Percentiles rank a stretch among this genome's conserved stretches.
Evolutionary conservation across 257 asterid genomes (phyloP).

Genomic region (Nicotiana paniculata): DNA sequence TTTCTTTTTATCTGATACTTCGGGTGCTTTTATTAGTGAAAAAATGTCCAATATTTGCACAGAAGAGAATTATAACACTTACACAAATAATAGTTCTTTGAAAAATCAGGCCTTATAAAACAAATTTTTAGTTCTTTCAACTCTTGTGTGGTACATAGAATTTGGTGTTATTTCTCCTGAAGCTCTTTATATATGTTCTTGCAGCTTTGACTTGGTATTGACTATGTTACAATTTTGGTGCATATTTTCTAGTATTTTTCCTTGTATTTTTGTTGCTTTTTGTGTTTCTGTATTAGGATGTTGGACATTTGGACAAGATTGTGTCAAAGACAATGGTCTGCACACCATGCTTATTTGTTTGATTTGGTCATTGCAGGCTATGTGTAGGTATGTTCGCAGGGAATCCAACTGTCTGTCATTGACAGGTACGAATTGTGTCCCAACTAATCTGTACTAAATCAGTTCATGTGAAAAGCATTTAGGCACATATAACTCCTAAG

Average conservation of each 20-base stretch:
- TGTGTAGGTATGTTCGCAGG: constrained; percentile 67
- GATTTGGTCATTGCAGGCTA: constrained; percentile 34
- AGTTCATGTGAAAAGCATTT: not conserved
- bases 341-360: not conserved
- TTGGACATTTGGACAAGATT: not conserved
- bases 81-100: too few species aligned
- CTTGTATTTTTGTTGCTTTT: not conserved
- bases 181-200: too few species aligned
- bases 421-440: constrained; percentile 45
- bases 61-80: too few species aligned
- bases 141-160: too few species aligned
- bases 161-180: too few species aligned
- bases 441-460: not conserved
- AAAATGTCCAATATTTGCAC: too few species aligned
- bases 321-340: not conserved
- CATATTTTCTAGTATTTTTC: not conserved
- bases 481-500: not conserved
- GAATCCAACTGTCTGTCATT: constrained; percentile 60
- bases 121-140: too few species aligned
- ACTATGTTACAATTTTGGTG: too few species aligned
- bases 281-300: not conserved
- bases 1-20: too few species aligned
- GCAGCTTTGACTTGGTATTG: too few species aligned
- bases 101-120: too few species aligned
- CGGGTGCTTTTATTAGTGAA: not conserved